Percentiles rank a stretch among this genome's conserved stretches.
phyloP scores from a whole-genome alignment of 768 basidiomycete species.

The Mycena alexandri region DNA sequence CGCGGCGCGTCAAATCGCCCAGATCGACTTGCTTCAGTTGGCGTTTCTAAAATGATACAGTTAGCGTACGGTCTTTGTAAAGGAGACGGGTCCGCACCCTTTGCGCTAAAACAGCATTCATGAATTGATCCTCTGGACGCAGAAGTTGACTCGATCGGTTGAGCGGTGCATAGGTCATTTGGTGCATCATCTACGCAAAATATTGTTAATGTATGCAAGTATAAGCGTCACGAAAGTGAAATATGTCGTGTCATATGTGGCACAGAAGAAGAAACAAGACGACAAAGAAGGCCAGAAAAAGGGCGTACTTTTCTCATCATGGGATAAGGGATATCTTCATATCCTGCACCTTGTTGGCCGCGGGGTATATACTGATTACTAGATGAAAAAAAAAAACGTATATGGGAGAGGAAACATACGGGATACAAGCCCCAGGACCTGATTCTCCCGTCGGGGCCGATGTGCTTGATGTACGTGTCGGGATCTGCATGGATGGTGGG shows the following conservation, averaged over 20 bases:
- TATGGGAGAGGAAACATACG: constrained; percentile 21
- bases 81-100: constrained; percentile 30
- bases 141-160: constrained; percentile 26
- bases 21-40: constrained; percentile 39
- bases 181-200: constrained; percentile 36
- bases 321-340: constrained; percentile 32
- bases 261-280: constrained; percentile 14
- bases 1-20: constrained; percentile 40
- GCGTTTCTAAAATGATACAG: constrained; percentile 32
- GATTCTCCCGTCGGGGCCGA: constrained; percentile 38
- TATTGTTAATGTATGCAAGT: constrained; percentile 15
- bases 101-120: constrained; percentile 38
- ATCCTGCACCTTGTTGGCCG: constrained; percentile 28
- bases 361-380: constrained; percentile 28
- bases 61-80: constrained; percentile 16
- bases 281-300: constrained; percentile 13
- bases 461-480: constrained; percentile 30
- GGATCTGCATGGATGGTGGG: constrained; percentile 29
- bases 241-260: too few relatives aligned
- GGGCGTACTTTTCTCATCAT: constrained; percentile 34
- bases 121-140: constrained; percentile 41
- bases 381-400: constrained; percentile 7
- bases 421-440: constrained; percentile 45
- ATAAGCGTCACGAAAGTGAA: too few relatives aligned
- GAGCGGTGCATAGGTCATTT: constrained; percentile 37